Evolutionary conservation across 78 protist species (phyloP).

Genomic region (Planoprotostelium fungivorum): DNA sequence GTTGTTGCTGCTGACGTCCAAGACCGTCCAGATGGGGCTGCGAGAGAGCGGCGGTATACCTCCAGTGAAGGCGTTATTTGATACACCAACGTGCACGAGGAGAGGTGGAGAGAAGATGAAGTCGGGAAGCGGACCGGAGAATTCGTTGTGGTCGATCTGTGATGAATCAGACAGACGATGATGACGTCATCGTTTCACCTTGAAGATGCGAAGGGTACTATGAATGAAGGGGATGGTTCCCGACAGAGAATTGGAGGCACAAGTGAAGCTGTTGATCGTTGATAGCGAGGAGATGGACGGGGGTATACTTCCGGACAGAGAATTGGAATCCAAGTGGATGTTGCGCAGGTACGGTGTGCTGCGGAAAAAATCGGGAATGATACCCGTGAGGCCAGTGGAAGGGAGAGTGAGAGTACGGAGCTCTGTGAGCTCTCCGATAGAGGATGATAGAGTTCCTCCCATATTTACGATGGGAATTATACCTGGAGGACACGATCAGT

Average conservation of each 20-base stretch:
- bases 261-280: not conserved
- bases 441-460: not conserved
- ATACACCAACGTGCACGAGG: not conserved
- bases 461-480: not conserved
- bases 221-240: not conserved
- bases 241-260: not conserved
- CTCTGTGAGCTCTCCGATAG: not conserved
- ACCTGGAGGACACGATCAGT: not conserved
- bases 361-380: not conserved
- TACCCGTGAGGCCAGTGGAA: not conserved
- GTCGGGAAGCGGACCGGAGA: not conserved
- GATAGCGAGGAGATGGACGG: not conserved
- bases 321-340: not conserved
- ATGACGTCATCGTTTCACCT: not conserved
- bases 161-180: not conserved
- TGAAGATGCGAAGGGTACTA: not conserved
- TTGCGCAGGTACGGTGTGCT: not conserved
- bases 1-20: not conserved
- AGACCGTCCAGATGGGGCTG: not conserved
- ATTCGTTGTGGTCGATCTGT: not conserved
- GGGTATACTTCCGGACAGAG: not conserved
- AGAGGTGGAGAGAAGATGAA: not conserved
- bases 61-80: not conserved
- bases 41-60: not conserved
- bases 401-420: not conserved